Conservation (phyloP, 2,329 filamentous ascomycete genomes). For the Alternaria triticina region DNA sequence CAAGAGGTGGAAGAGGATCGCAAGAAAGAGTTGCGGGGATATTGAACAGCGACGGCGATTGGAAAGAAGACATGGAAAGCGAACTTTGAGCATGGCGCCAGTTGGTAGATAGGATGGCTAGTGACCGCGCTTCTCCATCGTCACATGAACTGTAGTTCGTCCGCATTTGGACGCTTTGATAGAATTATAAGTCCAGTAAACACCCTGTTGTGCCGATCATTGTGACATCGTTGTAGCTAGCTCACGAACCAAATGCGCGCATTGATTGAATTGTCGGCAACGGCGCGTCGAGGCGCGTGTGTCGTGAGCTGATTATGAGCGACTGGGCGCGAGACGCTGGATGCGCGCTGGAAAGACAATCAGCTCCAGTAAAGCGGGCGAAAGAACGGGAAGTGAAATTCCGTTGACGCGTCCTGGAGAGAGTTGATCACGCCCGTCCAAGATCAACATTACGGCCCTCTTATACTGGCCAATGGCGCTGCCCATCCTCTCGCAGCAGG, state of each 20-base stretch:
- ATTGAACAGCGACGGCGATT: no score
- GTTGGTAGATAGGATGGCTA: no score
- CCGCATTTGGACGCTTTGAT: neutral
- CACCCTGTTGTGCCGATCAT: neutral
- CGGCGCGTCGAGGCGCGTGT: neutral
- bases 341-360: neutral
- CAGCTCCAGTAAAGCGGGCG: neutral
- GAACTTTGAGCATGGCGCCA: neutral
- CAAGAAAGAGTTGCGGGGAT: no score
- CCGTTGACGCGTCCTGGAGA: conserved; percentile 9
- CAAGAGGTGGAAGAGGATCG: no score
- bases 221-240: neutral
- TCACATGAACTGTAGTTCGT: neutral
- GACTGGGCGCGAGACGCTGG: neutral
- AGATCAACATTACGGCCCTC: conserved; percentile 6
- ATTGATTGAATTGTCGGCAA: neutral
- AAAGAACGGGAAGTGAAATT: neutral
- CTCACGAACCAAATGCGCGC: neutral
- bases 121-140: neutral
- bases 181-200: neutral
- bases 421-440: neutral
- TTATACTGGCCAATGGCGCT: conserved; percentile 1
- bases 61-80: no score
- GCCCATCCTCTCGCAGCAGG: neutral
- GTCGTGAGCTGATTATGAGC: neutral